A percentile compares a stretch with the other conserved stretches of the same genome.
phyloP scores from a whole-genome alignment of 768 basidiomycete genomes.

The Lanmaoa rubissima region DNA sequence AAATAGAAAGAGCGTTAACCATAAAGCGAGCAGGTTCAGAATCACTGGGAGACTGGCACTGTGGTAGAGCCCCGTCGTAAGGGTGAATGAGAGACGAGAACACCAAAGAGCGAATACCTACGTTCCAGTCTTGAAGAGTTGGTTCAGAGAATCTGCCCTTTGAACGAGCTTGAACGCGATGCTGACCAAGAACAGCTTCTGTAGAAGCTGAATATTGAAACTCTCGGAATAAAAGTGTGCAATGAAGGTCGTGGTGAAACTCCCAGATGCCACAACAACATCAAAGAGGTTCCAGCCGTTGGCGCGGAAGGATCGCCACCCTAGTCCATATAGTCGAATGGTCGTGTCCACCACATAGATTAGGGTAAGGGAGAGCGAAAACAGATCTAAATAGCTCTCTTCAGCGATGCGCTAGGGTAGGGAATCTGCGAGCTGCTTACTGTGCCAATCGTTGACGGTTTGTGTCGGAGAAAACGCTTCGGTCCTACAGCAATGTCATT shows the following conservation, averaged over 20 bases:
- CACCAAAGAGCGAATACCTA: slow-evolving; percentile 40
- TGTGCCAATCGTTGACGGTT: slow-evolving; percentile 53
- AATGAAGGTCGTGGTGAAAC: slow-evolving; percentile 77
- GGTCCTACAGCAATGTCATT: slow-evolving; percentile 50
- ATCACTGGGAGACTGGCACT: slow-evolving; percentile 89
- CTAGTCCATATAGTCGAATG: slow-evolving; percentile 81
- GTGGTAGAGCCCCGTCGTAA: background rate
- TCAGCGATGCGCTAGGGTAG: slow-evolving; percentile 10
- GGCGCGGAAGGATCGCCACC: slow-evolving; percentile 77
- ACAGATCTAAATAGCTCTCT: slow-evolving; percentile 48
- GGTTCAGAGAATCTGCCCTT: slow-evolving; percentile 81
- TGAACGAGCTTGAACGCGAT: slow-evolving; percentile 95
- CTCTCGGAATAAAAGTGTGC: slow-evolving; percentile 53
- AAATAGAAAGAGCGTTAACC: slow-evolving; percentile 89
- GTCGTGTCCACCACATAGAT: slow-evolving; percentile 75
- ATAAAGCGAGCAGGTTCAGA: slow-evolving; percentile 77
- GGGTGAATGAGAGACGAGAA: background rate
- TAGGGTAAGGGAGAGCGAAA: slow-evolving; percentile 72
- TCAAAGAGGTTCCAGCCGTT: slow-evolving; percentile 97
- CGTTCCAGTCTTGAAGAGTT: slow-evolving; percentile 95
- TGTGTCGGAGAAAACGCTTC: slow-evolving; percentile 65
- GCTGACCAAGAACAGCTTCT: slow-evolving; percentile 89
- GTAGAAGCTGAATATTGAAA: slow-evolving; percentile 61
- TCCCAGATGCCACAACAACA: slow-evolving; percentile 73
- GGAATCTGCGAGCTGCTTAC: slow-evolving; percentile 39